Base-by-base conservation (phyloP, 495 filamentous ascomycete species). In the Talaromyces proteolyticus region DNA sequence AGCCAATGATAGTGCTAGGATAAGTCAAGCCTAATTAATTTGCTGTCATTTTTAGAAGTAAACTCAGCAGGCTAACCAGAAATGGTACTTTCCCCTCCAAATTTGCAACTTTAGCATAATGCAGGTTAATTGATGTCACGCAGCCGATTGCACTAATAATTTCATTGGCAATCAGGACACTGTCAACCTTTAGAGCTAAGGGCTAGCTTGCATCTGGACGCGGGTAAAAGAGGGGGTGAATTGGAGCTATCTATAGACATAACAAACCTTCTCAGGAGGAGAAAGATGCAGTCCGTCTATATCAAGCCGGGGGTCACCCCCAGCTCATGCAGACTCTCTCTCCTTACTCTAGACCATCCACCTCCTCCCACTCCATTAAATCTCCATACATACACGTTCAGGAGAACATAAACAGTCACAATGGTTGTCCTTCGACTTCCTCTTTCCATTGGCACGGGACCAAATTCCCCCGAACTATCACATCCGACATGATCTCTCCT, bases 371-470 rank as follows among this genome's bases (percentile, higher is more conserved):
- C 6, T 34, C 37, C 18, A 14, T 20, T 12, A 29, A 29, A 22
- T 29, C n/a, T 36, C 16, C 52, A 49, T 25, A 40, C 46, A 47
- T 43, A 40, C 7, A 25, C 45, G 19, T 47, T 49, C 49, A 10
- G 22, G 16, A 10, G 22, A 40, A 5, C 0, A 49, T 22, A 49
- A 18, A 47, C 6, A 36, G 7, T 48, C 56, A 63, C 23, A 52
- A 74, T 74, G 69, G 69, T 64, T 50, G 67, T 62, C 49, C 65
- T 74, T 24, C 69, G 69, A 52, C 55, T 72, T n/a, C 66, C 66
- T 54, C 69, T 69, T 43, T 68, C 70, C 38, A 34, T 34, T 14
- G 29, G 29, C 8, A 56, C 59, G 36, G 68, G 65, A 34, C 65
- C 68, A 16, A 63, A 37, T 41, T 70, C 66, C 16, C 67, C 10